Evolutionary conservation across 1,284 basidiomycete species (phyloP).

Genomic region (Cryptococcus sp.): DNA sequence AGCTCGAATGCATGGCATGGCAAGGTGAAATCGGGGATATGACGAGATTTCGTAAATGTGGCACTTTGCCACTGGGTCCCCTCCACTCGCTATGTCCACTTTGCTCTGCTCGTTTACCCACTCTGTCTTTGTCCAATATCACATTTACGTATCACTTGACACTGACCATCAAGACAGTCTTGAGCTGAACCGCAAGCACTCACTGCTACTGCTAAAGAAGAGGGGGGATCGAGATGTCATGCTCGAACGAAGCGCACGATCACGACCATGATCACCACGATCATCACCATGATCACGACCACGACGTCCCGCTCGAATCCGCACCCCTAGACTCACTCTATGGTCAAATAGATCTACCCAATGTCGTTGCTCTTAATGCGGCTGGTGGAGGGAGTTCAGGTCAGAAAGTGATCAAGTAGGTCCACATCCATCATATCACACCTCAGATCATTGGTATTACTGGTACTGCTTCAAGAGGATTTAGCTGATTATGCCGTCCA

Average conservation of each 20-base stretch:
- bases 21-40: no score
- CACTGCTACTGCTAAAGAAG: no score
- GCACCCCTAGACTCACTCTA: conserved; percentile 49
- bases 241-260: conserved; percentile 41
- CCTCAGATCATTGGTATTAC: background rate
- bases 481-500: conserved; percentile 3
- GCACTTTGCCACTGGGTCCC: background rate
- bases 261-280: conserved; percentile 31
- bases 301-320: conserved; percentile 46
- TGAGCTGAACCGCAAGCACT: no score
- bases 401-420: conserved; percentile 52
- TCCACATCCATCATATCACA: background rate
- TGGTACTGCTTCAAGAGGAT: background rate
- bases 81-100: background rate
- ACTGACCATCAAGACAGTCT: no score
- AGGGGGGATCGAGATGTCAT: conserved; percentile 30
- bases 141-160: no score
- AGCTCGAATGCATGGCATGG: no score
- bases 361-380: conserved; percentile 51
- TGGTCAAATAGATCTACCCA: conserved; percentile 44
- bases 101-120: background rate
- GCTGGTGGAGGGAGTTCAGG: conserved; percentile 45
- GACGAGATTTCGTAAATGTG: no score
- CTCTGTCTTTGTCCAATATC: background rate
- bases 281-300: conserved; percentile 38